Percentiles rank a stretch among this genome's conserved stretches.
Conservation (phyloP, 208 protist genomes). For the Trichomonas tenax region DNA sequence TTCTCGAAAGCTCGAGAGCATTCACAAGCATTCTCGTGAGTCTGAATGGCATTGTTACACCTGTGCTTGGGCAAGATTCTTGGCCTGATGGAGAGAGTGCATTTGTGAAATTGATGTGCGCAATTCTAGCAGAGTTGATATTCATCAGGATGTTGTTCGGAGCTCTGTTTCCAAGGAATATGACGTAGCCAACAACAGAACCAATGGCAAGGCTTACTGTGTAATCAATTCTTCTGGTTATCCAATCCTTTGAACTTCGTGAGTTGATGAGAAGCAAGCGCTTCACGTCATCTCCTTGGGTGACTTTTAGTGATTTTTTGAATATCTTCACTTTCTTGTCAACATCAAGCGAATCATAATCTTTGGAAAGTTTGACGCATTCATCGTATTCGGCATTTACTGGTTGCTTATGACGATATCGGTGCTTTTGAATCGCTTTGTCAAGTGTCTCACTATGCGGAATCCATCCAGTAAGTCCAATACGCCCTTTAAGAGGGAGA, state of each 20-base stretch:
- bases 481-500: not conserved
- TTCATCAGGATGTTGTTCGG: slow-evolving; percentile 85
- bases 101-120: slow-evolving; percentile 6
- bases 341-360: not conserved
- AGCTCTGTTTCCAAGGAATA: slow-evolving; percentile 69
- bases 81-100: not conserved
- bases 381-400: not conserved
- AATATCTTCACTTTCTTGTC: not conserved
- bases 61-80: not conserved
- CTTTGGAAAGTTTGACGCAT: not conserved
- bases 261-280: not conserved
- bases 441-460: not conserved
- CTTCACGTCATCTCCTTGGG: not conserved
- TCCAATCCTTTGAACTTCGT: not conserved
- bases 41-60: not conserved
- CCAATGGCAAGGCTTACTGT: slow-evolving; percentile 66
- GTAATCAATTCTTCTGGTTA: not conserved
- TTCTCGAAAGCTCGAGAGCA: not conserved
- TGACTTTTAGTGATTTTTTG: not conserved
- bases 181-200: slow-evolving; percentile 78
- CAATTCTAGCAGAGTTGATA: not conserved
- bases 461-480: not conserved
- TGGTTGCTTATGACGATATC: not conserved
- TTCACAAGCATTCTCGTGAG: not conserved
- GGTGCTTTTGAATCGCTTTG: not conserved